Base-by-base conservation (phyloP, 2,329 filamentous ascomycete species). In the Alternaria arbusti region DNA sequence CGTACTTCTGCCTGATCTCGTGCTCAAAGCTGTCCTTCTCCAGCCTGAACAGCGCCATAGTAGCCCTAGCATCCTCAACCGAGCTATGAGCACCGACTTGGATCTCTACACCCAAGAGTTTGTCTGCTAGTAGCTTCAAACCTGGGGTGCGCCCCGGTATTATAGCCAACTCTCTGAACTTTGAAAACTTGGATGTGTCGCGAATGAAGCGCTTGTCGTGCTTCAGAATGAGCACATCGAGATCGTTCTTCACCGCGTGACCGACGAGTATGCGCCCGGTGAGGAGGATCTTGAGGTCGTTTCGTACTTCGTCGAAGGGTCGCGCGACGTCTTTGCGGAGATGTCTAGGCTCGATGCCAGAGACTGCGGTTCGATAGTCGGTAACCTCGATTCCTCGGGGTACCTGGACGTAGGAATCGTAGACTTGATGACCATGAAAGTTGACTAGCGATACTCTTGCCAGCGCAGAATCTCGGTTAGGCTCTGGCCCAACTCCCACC, bases 381-480 rank as follows among this genome's bases (percentile, higher is more conserved):
- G 91, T 94, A 2, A 99, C 92, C 59, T 83, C 84, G 74, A 94
- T 90, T 63, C 89, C 88, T n/a, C 64, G 69, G 30, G 66, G 70
- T 1, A 93, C 91, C 57, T 88, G 87, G 10, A 98, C 96, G 76
- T 91, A 98, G 12, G 92, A 95, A 83, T 99, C 96, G 85, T 98
- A 97, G 49, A 99, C 84, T 79, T 97, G 93, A 26, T 91, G 88
- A 17, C 94, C 94, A 77, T 97, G 93, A 80, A 94, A 99, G 80
- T 98, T 97, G 70, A 97, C 94, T 15, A 97, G 84, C 75, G 92
- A 97, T 59, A 95, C 93, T 50, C 96, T 88, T 1, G 96, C 96
- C 47, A 99, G 87, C 0, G 89, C 89, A 36, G 93, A 94, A 75
- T 89, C 87, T 67, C 90, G 85, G 54, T 88, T 88, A 4, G 87